Evolutionary conservation across 805 yeast species (phyloP).

Genomic region (Metschnikowia reukaufii): DNA sequence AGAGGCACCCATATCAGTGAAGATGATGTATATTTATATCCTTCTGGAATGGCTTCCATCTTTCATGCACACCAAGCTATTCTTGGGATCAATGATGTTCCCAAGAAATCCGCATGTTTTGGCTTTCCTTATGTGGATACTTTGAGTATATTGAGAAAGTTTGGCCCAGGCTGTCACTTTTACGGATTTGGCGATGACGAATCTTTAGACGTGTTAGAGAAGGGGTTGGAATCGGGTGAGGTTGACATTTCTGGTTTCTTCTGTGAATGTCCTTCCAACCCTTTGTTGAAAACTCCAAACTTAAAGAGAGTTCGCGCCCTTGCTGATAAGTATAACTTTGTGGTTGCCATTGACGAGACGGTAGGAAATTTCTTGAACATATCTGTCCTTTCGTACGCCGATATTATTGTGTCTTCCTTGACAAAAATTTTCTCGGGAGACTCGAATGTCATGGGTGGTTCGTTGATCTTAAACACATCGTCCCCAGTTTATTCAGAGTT

Average conservation of each 20-base stretch:
- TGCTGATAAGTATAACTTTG: slow-evolving; percentile 69
- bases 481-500: slow-evolving; percentile 51
- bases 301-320: slow-evolving; percentile 61
- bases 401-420: slow-evolving; percentile 79
- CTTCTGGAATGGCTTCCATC: slow-evolving; percentile 92
- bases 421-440: slow-evolving; percentile 94
- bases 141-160: slow-evolving; percentile 76
- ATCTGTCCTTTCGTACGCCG: slow-evolving; percentile 79
- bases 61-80: slow-evolving; percentile 73
- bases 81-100: slow-evolving; percentile 23
- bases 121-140: slow-evolving; percentile 98
- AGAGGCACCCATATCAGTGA: slow-evolving; percentile 41
- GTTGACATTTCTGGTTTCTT: slow-evolving; percentile 68
- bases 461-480: slow-evolving; percentile 72
- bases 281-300: slow-evolving; percentile 85
- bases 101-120: slow-evolving; percentile 77
- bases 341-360: slow-evolving; percentile 89
- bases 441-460: slow-evolving; percentile 94
- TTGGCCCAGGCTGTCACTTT: slow-evolving; percentile 89
- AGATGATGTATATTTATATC: slow-evolving; percentile 77
- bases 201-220: slow-evolving; percentile 65
- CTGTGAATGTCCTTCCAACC: slow-evolving; percentile 95
- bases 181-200: slow-evolving; percentile 80
- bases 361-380: slow-evolving; percentile 88
- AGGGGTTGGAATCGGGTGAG: slow-evolving; percentile 54